Evolutionary conservation across 495 filamentous ascomycete species (phyloP).

Genomic region (Penicillium lagena): DNA sequence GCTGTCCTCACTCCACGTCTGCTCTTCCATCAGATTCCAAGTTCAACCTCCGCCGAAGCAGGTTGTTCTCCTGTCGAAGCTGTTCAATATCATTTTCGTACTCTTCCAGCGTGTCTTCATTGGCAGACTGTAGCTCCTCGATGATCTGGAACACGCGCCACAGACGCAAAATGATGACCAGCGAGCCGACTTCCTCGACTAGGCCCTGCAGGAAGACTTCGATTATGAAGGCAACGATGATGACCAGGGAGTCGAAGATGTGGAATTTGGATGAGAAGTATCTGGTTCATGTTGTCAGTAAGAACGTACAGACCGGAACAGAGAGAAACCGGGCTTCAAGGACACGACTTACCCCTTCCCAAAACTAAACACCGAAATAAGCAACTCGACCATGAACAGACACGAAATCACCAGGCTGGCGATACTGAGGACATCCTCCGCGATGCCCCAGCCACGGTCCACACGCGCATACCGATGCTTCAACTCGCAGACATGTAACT

Average conservation of each 20-base stretch:
- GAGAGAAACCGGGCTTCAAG: not conserved
- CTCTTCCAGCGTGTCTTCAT: constrained; percentile 46
- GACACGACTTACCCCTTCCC: constrained; percentile 38
- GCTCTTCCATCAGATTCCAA: not conserved
- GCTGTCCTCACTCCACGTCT: too few relatives aligned
- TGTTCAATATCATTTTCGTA: constrained; percentile 33
- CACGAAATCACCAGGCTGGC: constrained; percentile 48
- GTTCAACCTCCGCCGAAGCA: constrained; percentile 32
- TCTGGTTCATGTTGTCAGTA: constrained; percentile 29
- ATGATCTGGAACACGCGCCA: constrained; percentile 66
- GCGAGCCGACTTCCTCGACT: constrained; percentile 53
- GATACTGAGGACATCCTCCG: constrained; percentile 33
- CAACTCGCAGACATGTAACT: constrained; percentile 53
- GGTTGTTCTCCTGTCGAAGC: constrained; percentile 39
- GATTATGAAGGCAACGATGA: constrained; percentile 53
- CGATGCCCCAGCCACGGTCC: constrained; percentile 15
- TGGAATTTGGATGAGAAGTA: constrained; percentile 60
- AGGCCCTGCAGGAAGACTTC: constrained; percentile 52
- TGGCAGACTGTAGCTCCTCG: constrained; percentile 55
- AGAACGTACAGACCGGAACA: not conserved
- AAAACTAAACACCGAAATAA: constrained; percentile 49
- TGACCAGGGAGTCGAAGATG: constrained; percentile 56
- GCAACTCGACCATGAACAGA: constrained; percentile 55
- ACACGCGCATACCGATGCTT: constrained; percentile 9
- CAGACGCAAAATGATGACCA: constrained; percentile 57